A percentile compares a stretch with the other conserved stretches of the same genome.
phyloP scores from a whole-genome alignment of 257 asterid species.

The Knoxia roxburghii region DNA sequence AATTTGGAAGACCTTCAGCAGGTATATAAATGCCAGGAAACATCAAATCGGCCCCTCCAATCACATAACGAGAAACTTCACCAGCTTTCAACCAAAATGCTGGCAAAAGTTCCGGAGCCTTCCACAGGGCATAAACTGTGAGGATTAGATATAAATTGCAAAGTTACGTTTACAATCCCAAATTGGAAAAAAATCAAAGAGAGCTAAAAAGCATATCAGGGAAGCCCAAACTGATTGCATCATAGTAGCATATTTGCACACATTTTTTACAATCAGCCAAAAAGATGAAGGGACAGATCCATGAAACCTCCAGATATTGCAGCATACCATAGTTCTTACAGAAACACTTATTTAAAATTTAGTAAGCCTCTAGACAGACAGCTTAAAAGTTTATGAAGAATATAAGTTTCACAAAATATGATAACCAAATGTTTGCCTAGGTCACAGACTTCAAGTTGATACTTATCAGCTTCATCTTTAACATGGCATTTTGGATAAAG shows the following conservation, averaged over 20 bases:
- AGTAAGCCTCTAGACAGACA: background rate
- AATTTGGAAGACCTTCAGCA: slow-evolving; percentile 70
- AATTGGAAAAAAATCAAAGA: background rate
- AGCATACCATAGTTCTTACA: background rate
- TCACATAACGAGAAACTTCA: slow-evolving; percentile 73
- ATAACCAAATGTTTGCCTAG: background rate
- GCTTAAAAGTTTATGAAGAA: background rate
- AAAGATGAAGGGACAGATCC: background rate
- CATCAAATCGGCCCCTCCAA: slow-evolving; percentile 99
- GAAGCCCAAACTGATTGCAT: background rate
- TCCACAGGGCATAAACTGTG: slow-evolving; percentile 92
- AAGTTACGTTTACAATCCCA: background rate
- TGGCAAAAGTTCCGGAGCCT: slow-evolving; percentile 85
- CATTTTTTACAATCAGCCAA: background rate
- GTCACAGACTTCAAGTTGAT: background rate
- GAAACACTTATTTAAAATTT: background rate
- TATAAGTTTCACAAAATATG: background rate
- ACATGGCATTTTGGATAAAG: background rate
- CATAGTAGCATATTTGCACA: background rate
- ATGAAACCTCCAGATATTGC: background rate
- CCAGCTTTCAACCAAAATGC: slow-evolving; percentile 87
- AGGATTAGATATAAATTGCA: slow-evolving; percentile 17
- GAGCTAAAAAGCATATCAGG: background rate
- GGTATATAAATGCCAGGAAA: slow-evolving; percentile 83
- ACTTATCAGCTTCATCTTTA: background rate